Conservation (phyloP, 352 stramenopile species). For the Phytophthora fragariaefolia region DNA sequence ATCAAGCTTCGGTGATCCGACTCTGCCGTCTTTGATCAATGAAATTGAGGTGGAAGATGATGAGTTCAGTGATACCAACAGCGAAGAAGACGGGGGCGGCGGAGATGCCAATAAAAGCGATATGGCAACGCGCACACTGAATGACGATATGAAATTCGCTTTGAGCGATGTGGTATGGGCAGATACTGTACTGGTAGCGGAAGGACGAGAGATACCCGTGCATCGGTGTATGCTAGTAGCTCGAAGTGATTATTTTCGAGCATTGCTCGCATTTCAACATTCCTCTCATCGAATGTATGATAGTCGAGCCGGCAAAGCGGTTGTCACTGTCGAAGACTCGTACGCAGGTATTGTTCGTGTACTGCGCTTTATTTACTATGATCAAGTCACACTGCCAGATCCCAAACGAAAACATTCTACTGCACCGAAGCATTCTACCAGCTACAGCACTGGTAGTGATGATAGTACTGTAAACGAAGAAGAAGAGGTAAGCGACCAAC, state of each 20-base stretch:
- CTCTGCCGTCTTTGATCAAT: neutral
- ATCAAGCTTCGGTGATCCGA: slow-evolving; percentile 8
- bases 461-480: slow-evolving; percentile 1
- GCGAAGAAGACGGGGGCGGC: neutral
- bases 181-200: slow-evolving; percentile 60
- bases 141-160: slow-evolving; percentile 56
- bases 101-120: too few relatives aligned
- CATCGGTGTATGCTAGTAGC: slow-evolving; percentile 71
- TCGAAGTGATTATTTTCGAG: slow-evolving; percentile 77
- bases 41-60: slow-evolving; percentile 15
- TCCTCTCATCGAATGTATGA: neutral
- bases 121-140: slow-evolving; percentile 26
- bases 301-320: neutral
- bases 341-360: slow-evolving; percentile 57
- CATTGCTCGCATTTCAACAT: slow-evolving; percentile 48
- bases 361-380: slow-evolving; percentile 81
- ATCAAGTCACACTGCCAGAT: slow-evolving; percentile 38
- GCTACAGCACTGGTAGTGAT: neutral
- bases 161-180: slow-evolving; percentile 54
- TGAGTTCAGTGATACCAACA: slow-evolving; percentile 14
- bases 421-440: neutral
- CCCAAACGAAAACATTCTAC: neutral
- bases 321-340: slow-evolving; percentile 67
- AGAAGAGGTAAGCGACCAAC: slow-evolving; percentile 34
- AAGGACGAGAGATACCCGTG: slow-evolving; percentile 49